phyloP scores from a whole-genome alignment of 495 filamentous ascomycete genomes.

The Talaromyces stipitatus region DNA sequence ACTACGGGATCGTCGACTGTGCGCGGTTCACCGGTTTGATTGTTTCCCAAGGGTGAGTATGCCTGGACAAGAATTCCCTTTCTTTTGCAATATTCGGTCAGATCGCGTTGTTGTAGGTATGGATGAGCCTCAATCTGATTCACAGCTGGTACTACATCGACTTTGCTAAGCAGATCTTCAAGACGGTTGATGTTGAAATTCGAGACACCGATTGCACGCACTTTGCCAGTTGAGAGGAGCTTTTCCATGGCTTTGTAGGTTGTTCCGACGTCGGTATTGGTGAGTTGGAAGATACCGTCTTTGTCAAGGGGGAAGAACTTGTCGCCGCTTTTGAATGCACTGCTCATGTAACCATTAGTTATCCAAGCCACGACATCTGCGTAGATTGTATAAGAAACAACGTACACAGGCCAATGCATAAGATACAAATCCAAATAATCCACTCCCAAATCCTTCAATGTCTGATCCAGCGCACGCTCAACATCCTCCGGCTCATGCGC shows the following conservation, averaged over 20 bases:
- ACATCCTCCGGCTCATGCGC: conserved; percentile 45
- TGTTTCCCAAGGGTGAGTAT: conserved; percentile 49
- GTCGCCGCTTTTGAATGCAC: conserved; percentile 18
- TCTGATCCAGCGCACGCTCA: conserved; percentile 48
- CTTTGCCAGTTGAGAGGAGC: conserved; percentile 56
- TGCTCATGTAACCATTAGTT: conserved; percentile 2
- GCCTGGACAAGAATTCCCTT: conserved; percentile 43
- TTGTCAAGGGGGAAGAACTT: conserved; percentile 38
- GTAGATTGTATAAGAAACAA: not conserved
- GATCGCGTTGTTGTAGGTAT: conserved; percentile 63
- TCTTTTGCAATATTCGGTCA: conserved; percentile 28
- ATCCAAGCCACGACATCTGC: not conserved
- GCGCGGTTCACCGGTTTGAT: conserved; percentile 39
- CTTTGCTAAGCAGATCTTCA: conserved; percentile 56
- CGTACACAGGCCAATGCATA: conserved; percentile 6
- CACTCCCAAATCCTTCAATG: conserved; percentile 61
- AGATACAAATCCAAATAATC: conserved; percentile 72
- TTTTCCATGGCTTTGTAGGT: conserved; percentile 69
- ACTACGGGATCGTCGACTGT: conserved; percentile 53
- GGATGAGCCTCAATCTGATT: conserved; percentile 88
- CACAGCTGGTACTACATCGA: conserved; percentile 54
- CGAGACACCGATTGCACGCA: conserved; percentile 77
- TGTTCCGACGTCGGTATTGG: conserved; percentile 42
- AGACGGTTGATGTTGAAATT: conserved; percentile 64
- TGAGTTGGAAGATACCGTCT: conserved; percentile 20